Conservation (phyloP, 2,329 filamentous ascomycete genomes). For the Exophiala viscosa region DNA sequence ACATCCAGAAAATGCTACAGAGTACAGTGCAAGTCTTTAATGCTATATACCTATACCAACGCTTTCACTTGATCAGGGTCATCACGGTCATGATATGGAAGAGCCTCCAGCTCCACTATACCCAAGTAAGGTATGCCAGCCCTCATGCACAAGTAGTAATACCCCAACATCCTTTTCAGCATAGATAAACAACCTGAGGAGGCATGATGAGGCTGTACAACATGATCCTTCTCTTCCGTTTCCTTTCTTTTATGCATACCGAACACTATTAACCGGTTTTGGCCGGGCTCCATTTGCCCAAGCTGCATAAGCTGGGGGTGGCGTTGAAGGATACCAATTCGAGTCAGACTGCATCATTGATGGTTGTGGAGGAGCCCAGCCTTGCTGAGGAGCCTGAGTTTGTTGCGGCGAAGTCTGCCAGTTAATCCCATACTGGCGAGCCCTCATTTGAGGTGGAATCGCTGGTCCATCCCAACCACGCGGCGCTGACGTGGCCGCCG, state of each 20-base stretch:
- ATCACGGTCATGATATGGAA: no score
- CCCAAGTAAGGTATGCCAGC: no score
- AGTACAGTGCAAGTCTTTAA: no score
- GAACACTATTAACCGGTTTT: slow-evolving; percentile 15
- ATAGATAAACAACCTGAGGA: neutral
- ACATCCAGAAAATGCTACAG: no score
- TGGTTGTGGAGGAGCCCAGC: slow-evolving; percentile 24
- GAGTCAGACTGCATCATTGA: no score
- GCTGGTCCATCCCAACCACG: slow-evolving; percentile 25
- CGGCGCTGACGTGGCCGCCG: neutral
- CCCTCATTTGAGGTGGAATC: slow-evolving; percentile 25
- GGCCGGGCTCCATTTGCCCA: neutral
- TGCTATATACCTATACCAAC: no score
- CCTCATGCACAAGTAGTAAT: no score
- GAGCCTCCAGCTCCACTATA: no score
- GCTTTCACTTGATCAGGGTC: no score
- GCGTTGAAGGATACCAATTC: no score
- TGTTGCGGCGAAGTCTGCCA: slow-evolving; percentile 7
- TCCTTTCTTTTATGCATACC: slow-evolving; percentile 16
- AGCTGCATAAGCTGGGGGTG: slow-evolving; percentile 10
- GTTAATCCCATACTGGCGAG: slow-evolving; percentile 24
- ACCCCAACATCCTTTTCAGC: neutral
- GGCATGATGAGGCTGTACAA: neutral
- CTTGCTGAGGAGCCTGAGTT: slow-evolving; percentile 6
- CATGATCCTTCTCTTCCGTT: neutral